Evolutionary conservation across 306 rosid genomes (phyloP).

Genomic region (Ziziphus jujuba): DNA sequence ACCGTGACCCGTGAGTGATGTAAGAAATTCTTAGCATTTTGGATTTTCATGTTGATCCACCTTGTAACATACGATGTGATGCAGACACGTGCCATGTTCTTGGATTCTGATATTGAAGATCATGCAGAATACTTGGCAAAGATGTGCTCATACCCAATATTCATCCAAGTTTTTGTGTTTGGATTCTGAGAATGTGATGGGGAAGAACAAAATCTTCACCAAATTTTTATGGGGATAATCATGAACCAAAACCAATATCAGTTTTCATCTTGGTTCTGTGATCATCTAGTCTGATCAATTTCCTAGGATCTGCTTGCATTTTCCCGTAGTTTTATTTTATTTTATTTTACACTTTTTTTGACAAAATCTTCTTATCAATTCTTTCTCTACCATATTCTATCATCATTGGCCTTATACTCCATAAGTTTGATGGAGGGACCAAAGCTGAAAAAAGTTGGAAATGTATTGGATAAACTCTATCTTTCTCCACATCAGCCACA

Average conservation of each 20-base stretch:
- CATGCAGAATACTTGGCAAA: conserved; percentile 22
- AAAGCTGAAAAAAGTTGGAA: conserved; percentile 35
- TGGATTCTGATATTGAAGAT: conserved; percentile 24
- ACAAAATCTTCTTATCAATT: too few species aligned
- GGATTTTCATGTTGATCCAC: not conserved
- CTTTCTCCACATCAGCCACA: conserved; percentile 57
- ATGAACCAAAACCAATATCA: not conserved
- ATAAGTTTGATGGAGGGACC: conserved; percentile 63
- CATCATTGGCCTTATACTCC: conserved; percentile 31
- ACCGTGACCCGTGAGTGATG: too few species aligned
- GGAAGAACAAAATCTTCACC: not conserved
- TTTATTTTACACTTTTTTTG: too few species aligned
- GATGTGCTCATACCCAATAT: conserved; percentile 23
- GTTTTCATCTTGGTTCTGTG: not conserved
- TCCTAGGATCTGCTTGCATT: too few species aligned
- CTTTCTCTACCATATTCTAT: not conserved
- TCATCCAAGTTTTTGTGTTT: not conserved
- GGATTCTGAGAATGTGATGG: not conserved
- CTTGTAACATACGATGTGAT: not conserved
- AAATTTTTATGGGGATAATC: not conserved
- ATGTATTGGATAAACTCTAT: conserved; percentile 53
- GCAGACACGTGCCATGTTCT: conserved; percentile 31
- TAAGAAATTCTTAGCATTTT: too few species aligned
- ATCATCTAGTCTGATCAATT: not conserved
- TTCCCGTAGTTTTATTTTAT: too few species aligned